Evolutionary conservation across 2,329 filamentous ascomycete species (phyloP), one percentile per base, ranked within the genome.

Genomic region (Sporothrix humicola): DNA sequence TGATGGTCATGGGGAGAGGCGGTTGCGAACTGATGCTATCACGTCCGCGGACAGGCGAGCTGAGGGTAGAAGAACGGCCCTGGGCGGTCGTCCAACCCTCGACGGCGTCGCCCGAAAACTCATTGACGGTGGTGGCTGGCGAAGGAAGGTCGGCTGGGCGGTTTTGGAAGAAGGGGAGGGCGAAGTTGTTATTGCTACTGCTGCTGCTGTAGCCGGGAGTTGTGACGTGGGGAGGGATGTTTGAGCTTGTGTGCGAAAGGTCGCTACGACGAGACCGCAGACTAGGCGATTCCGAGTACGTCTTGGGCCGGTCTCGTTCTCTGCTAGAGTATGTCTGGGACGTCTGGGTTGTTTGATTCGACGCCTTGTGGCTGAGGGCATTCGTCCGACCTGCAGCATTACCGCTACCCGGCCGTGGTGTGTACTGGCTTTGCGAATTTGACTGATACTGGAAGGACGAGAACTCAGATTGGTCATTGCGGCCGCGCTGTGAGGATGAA

Each of bases 241-340:
- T 77, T 20, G 76, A 77, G 71, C 77, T 77, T 6, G 76, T 68
- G 54, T 77, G 77, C 1, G 89, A 91, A 2, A 91, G 79, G 76
- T 91, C 89, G 75, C 89, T 91, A 46, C 86, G 85, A 75, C 87
- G 87, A 3, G 89, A 91, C 20, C 88, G 86, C 68, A 91, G 79
- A 77, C 89, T 91, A 0, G 87, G 88, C 0, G 88, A 87, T 58
- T 87, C 88, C 1, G 89, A 90, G 74, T 88, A 85, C 0, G 86
- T 86, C 4, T 85, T 80, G 0, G 87, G 85, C 1, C 85, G 82
- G 20, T 89, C 87, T 50, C 85, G 82, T 20, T 89, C 71, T 52
- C 56, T 17, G 9, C 83, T 84, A n/a, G 83, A 83, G 50, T 85
- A 82, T 2, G 84, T 84, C 46, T 86, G 71, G 23, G 46, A 63